These are phyloP conservation scores for Volvox carteri DNA, from an alignment of 163 green algal genomes.

Conservation along the genomic window DNA sequence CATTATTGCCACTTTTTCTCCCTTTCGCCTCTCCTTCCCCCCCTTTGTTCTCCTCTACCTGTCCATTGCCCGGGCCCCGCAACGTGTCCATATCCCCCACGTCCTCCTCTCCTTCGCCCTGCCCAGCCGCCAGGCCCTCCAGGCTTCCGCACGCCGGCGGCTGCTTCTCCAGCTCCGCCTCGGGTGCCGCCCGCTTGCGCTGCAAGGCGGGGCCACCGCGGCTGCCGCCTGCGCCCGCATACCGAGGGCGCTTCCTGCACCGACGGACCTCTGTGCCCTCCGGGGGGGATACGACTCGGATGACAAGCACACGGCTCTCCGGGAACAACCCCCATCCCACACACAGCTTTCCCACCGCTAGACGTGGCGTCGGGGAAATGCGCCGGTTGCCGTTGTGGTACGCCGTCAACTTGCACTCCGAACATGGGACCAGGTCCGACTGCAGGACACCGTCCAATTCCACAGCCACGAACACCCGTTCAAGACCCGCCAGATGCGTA, in stretches of 20 bases:
- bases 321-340: conserved; percentile 22
- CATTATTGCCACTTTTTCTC: no score
- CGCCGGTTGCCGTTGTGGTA: not conserved
- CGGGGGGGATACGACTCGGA: not conserved
- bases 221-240: not conserved
- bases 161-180: not conserved
- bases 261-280: not conserved
- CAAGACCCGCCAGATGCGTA: not conserved
- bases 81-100: not conserved
- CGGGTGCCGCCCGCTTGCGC: not conserved
- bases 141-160: not conserved
- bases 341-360: conserved; percentile 3
- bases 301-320: not conserved
- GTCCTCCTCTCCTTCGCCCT: no score
- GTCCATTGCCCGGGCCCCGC: not conserved
- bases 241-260: not conserved
- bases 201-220: not conserved
- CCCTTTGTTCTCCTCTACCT: not conserved
- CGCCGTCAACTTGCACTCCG: not conserved
- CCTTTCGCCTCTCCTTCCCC: not conserved
- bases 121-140: no score
- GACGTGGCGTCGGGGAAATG: not conserved
- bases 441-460: conserved; percentile 17
- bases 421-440: not conserved
- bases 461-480: not conserved